Base-by-base conservation (phyloP, 148 eudicot species). In the Talinum fruticosum region DNA sequence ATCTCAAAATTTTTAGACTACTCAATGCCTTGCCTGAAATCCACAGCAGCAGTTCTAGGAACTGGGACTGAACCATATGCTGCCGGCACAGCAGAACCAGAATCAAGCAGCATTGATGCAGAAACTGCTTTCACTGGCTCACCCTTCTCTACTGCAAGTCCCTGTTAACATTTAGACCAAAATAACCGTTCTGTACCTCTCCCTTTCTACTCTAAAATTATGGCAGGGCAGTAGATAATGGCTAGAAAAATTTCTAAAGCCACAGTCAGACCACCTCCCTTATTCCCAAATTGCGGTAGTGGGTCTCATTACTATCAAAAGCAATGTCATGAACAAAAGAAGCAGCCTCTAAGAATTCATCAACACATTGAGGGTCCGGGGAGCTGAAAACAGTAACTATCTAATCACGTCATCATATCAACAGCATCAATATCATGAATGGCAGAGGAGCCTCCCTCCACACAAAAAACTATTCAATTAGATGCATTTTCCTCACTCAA, bases 141-240 rank as follows among this genome's bases (percentile, higher is more conserved):
- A 78, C 91, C 93, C 82, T 88, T 93, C 84, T 93, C 98, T 82
- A 86, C 93, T 87, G 96, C 98, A 85, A 93, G 92, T 85, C 96
- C 98, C 98, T 93, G 93, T 83, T 81, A 72, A 83, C 85, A 81
- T 74, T 88, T 80, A 87, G 83, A 77, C 71, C 71, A 73, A 54
- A 70, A 32, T 62, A 62, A 62, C 29, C 64, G n/a, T 19, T 70
- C 75, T 78, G 64, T 6, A 59, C 26, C 64, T 59, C 29, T n/a
- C 7, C 30, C 64, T 59, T 16, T 13, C 64, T 6, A 23, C 66
- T 62, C 66, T 28, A 13, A 26, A 62, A 62, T 62, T 62, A 12
- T 13, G 6, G 33, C 5, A 28, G 66, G 66, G 66, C 33, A 41
- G 23, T 32, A 65, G 18, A 41, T 33, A 57, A 59, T 36, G 24